Evolutionary conservation across 2,329 filamentous ascomycete species (phyloP).

Genomic region (Neopestalotiopsis sp.): DNA sequence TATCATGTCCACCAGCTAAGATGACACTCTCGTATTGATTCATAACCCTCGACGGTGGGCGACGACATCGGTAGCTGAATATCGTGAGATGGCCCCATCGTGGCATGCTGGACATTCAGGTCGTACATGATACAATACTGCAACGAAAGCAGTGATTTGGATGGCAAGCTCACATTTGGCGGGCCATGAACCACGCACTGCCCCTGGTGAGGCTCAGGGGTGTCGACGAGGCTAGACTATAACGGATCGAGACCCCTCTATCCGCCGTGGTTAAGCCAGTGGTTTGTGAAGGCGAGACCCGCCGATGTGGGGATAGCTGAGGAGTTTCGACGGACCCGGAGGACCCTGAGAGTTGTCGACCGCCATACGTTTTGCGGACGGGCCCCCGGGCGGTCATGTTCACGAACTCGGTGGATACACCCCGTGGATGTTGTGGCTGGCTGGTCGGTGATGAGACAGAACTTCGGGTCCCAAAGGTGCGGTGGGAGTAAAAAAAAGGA

Average conservation of each 20-base stretch:
- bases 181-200: neutral
- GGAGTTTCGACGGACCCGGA: neutral
- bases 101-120: no score
- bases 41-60: neutral
- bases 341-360: neutral
- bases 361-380: neutral
- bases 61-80: neutral
- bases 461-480: neutral
- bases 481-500: neutral
- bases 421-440: neutral
- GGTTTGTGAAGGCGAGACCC: neutral
- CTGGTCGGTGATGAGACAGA: neutral
- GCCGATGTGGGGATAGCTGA: neutral
- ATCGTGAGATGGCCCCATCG: neutral
- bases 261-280: neutral
- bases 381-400: neutral
- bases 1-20: neutral
- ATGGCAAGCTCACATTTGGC: no score
- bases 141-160: no score
- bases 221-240: neutral
- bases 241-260: neutral
- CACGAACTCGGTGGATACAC: neutral
- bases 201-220: neutral
- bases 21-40: slow-evolving; percentile 1
- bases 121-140: no score